Percentiles rank a stretch among this genome's conserved stretches.
Evolutionary conservation across 768 basidiomycete genomes (phyloP).

Genomic region (Amanita molliuscula): DNA sequence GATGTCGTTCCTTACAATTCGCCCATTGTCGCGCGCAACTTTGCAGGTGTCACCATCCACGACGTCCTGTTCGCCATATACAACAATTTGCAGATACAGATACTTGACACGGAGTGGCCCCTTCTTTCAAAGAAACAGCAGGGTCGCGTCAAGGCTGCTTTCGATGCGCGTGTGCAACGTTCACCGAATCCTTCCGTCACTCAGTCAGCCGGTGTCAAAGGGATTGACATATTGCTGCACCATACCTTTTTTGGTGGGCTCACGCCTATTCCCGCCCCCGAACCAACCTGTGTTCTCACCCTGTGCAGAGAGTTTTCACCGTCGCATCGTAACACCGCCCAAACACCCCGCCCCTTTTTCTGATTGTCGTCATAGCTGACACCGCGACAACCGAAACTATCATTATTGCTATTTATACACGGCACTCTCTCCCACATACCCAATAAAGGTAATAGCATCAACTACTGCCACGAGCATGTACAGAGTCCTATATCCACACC

Average conservation of each 20-base stretch:
- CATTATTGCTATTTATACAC: not conserved
- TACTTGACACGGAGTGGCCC: conserved; percentile 34
- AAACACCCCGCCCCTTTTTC: not conserved
- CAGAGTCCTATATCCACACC: conserved; percentile 22
- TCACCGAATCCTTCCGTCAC: conserved; percentile 24
- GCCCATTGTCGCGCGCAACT: conserved; percentile 30
- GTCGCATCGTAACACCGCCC: not conserved
- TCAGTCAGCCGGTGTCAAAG: conserved; percentile 30
- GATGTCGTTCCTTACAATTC: conserved; percentile 35
- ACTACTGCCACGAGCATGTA: conserved; percentile 19
- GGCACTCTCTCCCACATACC: not conserved
- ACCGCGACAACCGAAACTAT: not conserved
- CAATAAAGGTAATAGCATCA: not conserved
- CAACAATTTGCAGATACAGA: conserved; percentile 23
- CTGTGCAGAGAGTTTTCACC: conserved; percentile 15
- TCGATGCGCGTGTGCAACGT: conserved; percentile 34
- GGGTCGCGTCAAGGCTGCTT: conserved; percentile 27
- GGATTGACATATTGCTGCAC: conserved; percentile 38
- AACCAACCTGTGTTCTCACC: conserved; percentile 35
- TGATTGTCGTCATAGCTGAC: too few relatives aligned
- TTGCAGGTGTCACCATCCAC: conserved; percentile 37
- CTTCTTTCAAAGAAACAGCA: conserved; percentile 29
- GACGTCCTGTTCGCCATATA: conserved; percentile 42
- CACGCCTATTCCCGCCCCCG: conserved; percentile 24
- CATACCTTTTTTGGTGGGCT: conserved; percentile 46